Base-by-base conservation (phyloP, 1,284 basidiomycete species). In the Austropuccinia psidii region DNA sequence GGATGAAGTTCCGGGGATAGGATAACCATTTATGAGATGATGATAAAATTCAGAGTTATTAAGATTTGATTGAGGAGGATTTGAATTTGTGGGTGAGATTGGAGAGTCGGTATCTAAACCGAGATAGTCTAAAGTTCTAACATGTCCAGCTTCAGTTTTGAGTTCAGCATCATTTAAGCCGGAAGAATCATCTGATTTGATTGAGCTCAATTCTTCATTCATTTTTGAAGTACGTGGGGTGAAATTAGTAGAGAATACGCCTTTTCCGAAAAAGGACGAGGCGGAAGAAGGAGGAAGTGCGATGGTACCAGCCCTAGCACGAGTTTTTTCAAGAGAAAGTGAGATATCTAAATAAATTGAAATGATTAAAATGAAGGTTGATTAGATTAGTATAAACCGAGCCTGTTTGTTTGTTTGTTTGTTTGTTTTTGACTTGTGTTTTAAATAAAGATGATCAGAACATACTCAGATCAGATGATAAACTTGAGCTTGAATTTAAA, bases 121-220 rank as follows among this genome's bases (percentile, higher is more conserved):
- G 66, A 97, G 89, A 80, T 96, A 96, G 81, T 94, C 93, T 76
- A 97, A 85, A 31, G 93, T 96, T 79, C 92, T 90, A 62, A 93
- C 90, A 79, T 93, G 90, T 80, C 91, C 90, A 73, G 93, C 90
- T 75, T 94, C 92, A 45, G 49, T 49, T 0, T 29, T 29, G 24
- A 85, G 85, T n/a, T 76, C 76, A 35, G n/a, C 33, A n/a, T 73
- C 60, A 60, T 35, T 60, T 35, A n/a, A 29, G 1, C 60, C 69
- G 11, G 54, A 50, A 1, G 69, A 73, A 13, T 62, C 69, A 49
- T 73, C 69, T 5, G 69, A 73, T 17, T 35, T 41, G 9, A 73
- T 64, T 11, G 58, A 62, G 24, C 49, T 43, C 3, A 73, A 33
- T 37, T 73, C 69, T 73, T 73, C 69, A 41, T 73, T 73, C 69